phyloP scores from a whole-genome alignment of 2,329 filamentous ascomycete species.

The Epichloe elymi region DNA sequence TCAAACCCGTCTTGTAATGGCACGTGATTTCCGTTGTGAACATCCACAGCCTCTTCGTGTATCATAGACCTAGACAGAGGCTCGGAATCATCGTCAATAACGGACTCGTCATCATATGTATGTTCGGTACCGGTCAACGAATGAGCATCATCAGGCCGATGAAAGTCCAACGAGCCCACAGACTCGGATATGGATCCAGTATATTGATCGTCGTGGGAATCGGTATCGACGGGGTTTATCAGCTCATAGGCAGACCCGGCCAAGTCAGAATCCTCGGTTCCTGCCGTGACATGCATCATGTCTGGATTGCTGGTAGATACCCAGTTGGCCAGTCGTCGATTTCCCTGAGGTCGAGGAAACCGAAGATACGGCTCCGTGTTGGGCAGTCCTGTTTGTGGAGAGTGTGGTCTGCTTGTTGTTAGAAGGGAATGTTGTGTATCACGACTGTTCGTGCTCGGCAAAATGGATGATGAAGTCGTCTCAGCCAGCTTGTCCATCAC shows the following conservation, averaged over 20 bases:
- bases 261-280: slow-evolving; percentile 36
- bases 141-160: slow-evolving; percentile 37
- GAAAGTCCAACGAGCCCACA: slow-evolving; percentile 35
- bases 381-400: slow-evolving; percentile 16
- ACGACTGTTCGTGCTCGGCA: slow-evolving; percentile 16
- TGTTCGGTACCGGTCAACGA: slow-evolving; percentile 37
- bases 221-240: slow-evolving; percentile 38
- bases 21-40: slow-evolving; percentile 2
- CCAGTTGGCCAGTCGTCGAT: slow-evolving; percentile 44
- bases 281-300: slow-evolving; percentile 36
- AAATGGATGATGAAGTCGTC: slow-evolving; percentile 13
- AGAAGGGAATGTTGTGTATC: slow-evolving; percentile 16
- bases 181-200: slow-evolving; percentile 36
- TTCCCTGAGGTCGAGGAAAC: slow-evolving; percentile 44
- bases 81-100: slow-evolving; percentile 21
- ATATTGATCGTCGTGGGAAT: slow-evolving; percentile 36
- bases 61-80: slow-evolving; percentile 5
- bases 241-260: slow-evolving; percentile 45
- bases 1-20: not conserved
- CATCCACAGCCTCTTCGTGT: slow-evolving; percentile 4
- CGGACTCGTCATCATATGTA: slow-evolving; percentile 30
- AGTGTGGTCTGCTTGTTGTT: slow-evolving; percentile 8
- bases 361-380: slow-evolving; percentile 37
- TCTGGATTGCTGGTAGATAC: slow-evolving; percentile 43
- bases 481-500: slow-evolving; percentile 39